These are phyloP conservation scores for Ogataea hybrid DNA, from an alignment of 1,139 yeast species.

Conservation along the genomic window DNA sequence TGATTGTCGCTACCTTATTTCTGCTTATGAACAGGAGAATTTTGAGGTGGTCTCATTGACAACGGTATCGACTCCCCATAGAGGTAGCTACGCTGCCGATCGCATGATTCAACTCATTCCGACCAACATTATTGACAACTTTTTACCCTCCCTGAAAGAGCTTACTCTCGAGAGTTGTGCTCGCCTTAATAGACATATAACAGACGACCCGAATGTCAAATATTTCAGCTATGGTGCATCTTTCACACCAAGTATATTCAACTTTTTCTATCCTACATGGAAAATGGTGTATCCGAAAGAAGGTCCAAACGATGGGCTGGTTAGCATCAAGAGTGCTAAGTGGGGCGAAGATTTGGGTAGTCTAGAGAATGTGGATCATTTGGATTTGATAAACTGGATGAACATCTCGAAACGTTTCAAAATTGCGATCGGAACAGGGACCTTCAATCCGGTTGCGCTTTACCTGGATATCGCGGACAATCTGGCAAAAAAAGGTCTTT, in stretches of 20 bases:
- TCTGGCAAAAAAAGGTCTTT: no score
- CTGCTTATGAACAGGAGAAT: slow-evolving; percentile 45
- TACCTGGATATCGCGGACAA: no score
- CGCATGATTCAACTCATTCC: slow-evolving; percentile 42
- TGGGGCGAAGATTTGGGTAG: slow-evolving; percentile 85
- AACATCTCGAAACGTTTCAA: slow-evolving; percentile 47
- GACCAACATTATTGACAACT: slow-evolving; percentile 20
- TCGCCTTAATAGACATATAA: slow-evolving; percentile 50
- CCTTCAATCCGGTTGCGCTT: no score
- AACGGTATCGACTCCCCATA: slow-evolving; percentile 85
- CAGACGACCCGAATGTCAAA: slow-evolving; percentile 57
- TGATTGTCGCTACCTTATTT: slow-evolving; percentile 74
- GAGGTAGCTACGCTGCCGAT: slow-evolving; percentile 84
- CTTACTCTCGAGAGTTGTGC: slow-evolving; percentile 58
- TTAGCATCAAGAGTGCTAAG: slow-evolving; percentile 69
- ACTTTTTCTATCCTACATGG: slow-evolving; percentile 64
- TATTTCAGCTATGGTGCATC: slow-evolving; percentile 86
- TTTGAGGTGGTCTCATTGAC: slow-evolving; percentile 70
- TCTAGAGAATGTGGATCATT: slow-evolving; percentile 74
- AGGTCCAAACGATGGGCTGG: slow-evolving; percentile 81
- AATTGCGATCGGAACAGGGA: no score
- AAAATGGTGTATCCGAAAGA: slow-evolving; percentile 44
- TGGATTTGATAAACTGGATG: slow-evolving; percentile 83
- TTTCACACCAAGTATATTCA: slow-evolving; percentile 61
- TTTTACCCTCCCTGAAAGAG: slow-evolving; percentile 54